Percentiles rank a stretch among this genome's conserved stretches.
phyloP scores from a whole-genome alignment of 805 yeast genomes.

The Saccharomycopsis fibuligera region DNA sequence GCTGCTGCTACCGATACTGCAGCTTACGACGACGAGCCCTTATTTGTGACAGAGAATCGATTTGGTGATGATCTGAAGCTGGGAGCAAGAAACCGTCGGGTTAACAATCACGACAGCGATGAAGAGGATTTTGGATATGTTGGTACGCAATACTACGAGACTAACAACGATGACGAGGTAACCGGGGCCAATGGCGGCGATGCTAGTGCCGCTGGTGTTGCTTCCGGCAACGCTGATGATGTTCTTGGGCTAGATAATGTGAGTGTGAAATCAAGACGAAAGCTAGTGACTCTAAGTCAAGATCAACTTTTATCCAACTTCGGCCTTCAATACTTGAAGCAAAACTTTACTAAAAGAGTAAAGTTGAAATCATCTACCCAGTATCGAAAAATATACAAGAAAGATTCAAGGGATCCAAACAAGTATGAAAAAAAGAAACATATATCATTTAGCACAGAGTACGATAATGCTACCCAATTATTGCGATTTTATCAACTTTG shows the following conservation, averaged over 20 bases:
- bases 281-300: slow-evolving; percentile 43
- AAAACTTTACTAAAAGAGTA: slow-evolving; percentile 26
- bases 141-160: background rate
- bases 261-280: slow-evolving; percentile 14
- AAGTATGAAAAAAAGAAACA: slow-evolving; percentile 11
- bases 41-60: background rate
- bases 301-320: slow-evolving; percentile 42
- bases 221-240: slow-evolving; percentile 11
- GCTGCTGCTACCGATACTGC: too few species aligned
- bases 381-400: background rate
- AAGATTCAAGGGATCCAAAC: background rate
- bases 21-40: background rate
- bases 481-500: slow-evolving; percentile 60
- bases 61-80: background rate
- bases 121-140: background rate
- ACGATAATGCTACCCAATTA: slow-evolving; percentile 42
- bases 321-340: slow-evolving; percentile 53
- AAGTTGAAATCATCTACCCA: slow-evolving; percentile 17
- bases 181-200: too few species aligned
- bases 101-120: background rate
- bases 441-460: slow-evolving; percentile 36
- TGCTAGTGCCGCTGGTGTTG: background rate
- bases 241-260: slow-evolving; percentile 15
- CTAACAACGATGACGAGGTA: too few species aligned
- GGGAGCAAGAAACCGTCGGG: too few species aligned